Evolutionary conservation across 805 yeast species (phyloP).

Genomic region (Kluyveromyces starmeri): DNA sequence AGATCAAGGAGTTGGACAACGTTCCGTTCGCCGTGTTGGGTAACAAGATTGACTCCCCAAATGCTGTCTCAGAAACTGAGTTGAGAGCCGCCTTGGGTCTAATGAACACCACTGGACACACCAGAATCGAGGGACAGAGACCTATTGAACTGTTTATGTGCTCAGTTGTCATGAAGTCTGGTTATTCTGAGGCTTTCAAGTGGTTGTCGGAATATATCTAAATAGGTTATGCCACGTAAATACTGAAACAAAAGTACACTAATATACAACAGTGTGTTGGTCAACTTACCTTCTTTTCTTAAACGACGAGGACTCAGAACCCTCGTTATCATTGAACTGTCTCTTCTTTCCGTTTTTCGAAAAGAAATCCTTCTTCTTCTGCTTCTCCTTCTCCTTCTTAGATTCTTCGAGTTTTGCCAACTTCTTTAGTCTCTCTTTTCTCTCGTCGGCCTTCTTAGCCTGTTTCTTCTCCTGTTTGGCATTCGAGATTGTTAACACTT

Average conservation of each 20-base stretch:
- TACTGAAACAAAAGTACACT: too few species aligned
- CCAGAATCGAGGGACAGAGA: slow-evolving; percentile 60
- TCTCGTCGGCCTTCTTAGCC: slow-evolving; percentile 65
- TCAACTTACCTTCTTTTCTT: slow-evolving; percentile 17
- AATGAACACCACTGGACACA: slow-evolving; percentile 84
- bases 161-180: slow-evolving; percentile 97
- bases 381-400: slow-evolving; percentile 66
- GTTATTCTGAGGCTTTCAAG: slow-evolving; percentile 96
- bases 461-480: slow-evolving; percentile 75
- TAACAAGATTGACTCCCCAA: slow-evolving; percentile 90
- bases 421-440: slow-evolving; percentile 65
- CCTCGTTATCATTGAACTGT: slow-evolving; percentile 27
- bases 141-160: slow-evolving; percentile 97
- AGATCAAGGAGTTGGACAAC: slow-evolving; percentile 78
- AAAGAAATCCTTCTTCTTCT: slow-evolving; percentile 82
- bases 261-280: neutral
- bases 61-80: slow-evolving; percentile 92
- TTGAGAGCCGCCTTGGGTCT: slow-evolving; percentile 84
- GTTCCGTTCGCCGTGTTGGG: slow-evolving; percentile 95
- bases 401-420: slow-evolving; percentile 66
- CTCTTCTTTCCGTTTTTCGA: slow-evolving; percentile 62
- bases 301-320: slow-evolving; percentile 19
- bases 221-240: slow-evolving; percentile 5
- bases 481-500: slow-evolving; percentile 73
- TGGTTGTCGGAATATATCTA: slow-evolving; percentile 96